phyloP scores from a whole-genome alignment of 2,329 filamentous ascomycete genomes.

The Neospermospora avenae region DNA sequence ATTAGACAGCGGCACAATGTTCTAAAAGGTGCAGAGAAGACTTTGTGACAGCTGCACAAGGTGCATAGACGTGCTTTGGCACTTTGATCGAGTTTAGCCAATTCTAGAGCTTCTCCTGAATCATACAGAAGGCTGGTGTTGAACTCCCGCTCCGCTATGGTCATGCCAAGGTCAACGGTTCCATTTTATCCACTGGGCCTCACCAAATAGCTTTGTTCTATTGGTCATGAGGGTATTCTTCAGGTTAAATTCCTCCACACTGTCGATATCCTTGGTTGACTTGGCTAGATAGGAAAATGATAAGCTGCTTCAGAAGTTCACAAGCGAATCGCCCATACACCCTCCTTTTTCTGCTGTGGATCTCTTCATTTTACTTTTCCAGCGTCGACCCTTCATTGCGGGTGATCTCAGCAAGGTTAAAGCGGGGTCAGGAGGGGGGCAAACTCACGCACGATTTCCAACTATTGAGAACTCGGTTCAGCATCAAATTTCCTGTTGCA shows the following conservation, averaged over 20 bases:
- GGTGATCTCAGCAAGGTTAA: not conserved
- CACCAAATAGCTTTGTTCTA: slow-evolving; percentile 2
- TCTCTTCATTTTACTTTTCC: slow-evolving; percentile 5
- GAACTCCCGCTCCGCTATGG: not conserved
- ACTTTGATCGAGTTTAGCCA: not conserved
- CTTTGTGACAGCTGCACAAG: not conserved
- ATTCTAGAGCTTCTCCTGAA: slow-evolving; percentile 4
- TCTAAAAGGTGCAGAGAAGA: slow-evolving; percentile 1
- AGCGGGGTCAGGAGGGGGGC: not conserved
- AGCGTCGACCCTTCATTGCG: slow-evolving; percentile 3
- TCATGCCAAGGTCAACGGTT: not conserved
- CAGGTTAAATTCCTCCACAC: slow-evolving; percentile 1
- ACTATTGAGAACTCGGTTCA: not conserved
- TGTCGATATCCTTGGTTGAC: not conserved
- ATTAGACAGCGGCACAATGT: slow-evolving; percentile 5
- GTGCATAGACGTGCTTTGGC: not conserved
- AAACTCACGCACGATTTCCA: not conserved
- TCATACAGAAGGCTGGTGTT: not conserved
- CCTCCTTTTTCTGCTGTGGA: not conserved
- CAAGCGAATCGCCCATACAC: not conserved
- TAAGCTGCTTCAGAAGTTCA: not conserved
- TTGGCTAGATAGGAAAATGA: not conserved
- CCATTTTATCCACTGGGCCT: not conserved
- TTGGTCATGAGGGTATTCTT: slow-evolving; percentile 8
- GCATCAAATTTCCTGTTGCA: not conserved